Evolutionary conservation across 768 basidiomycete species (phyloP), one percentile per base, ranked within the genome.

Genomic region (Suillus clintonianus): DNA sequence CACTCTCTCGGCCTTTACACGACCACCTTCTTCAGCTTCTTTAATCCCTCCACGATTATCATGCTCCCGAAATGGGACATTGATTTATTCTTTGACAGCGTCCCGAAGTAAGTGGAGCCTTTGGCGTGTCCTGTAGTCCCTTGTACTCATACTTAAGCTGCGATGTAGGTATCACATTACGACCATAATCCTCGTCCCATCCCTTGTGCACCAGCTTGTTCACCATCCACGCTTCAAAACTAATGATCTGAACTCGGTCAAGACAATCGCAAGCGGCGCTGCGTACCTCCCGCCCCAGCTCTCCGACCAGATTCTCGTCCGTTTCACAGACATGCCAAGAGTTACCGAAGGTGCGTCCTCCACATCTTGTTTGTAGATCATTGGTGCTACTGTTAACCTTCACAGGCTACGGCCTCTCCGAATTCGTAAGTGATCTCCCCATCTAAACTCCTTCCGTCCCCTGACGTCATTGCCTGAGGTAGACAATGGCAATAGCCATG

Each of bases 331-430:
- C 43, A 69, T 74, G 2, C 68, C 71, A 0, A 63, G 65, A 0
- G 70, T 82, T 30, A 43, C 63, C 0, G 81, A 87, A 77, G 86
- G 85, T 85, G 41, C 48, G 74, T 63, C 45, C 32, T 30, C 24
- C 15, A 22, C 14, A 5, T 30, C 6, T 57, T 13, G 13, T 60
- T 9, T 7, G 30, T 9, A 7, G n/a, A 17, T 10, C 17, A 13
- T 7, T 34, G 27, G 32, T 24, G 47, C 15, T 65, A 37, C 43
- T 36, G 30, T 22, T 36, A 63, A 9, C 19, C 54, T 60, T 56
- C 27, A 34, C 59, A 86, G 87, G 86, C 0, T 90, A 87, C 64
- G 89, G 88, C 15, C 81, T 87, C 79, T 86, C 86, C 0, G 87
- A 89, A 78, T 70, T 70, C 34, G 86, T 86, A 65, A 64, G 86